Evolutionary conservation across 495 filamentous ascomycete genomes (phyloP), one percentile per base, ranked within the genome.

Genomic region (Rusavskia elegans): DNA sequence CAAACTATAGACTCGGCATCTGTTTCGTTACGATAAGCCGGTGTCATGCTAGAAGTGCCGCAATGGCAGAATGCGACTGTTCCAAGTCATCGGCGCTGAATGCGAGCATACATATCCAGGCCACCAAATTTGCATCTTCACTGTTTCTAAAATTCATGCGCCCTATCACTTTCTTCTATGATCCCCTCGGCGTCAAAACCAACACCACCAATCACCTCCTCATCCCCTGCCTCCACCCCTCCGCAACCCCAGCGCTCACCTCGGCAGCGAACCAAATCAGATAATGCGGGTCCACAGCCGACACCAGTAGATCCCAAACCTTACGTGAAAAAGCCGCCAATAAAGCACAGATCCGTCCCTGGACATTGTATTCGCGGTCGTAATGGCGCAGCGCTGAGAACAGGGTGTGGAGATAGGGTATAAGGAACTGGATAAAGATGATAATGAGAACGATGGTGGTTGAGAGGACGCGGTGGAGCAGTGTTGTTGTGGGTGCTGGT

Each of bases 311-410:
- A 42, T 17, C 39, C 39, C 39, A 42, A 1, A 42, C 39, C n/a
- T 4, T 42, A 2, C n/a, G 11, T 11, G 75, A 73, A 1, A 72
- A 66, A 45, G 68, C 67, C 11, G 82, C 57, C 1, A 73, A 64
- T 3, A 64, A 61, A 0, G 68, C 67, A 5, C 83, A 56, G 14
- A 81, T 38, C 7, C 72, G 71, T 52, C 82, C 72, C 0, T 72
- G 76, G 40, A 85, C 69, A 52, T 68, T 75, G 61, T 83, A 71
- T 30, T 76, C 69, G n/a, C 80, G 76, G 53, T 86, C 83, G 55
- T 79, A 84, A 37, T 70, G 64, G 51, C 81, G 82, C 4, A 73
- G 61, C 5, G 69, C 57, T 19, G 62, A 64, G 23, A 82, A 49
- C 6, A 82, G 59, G n/a, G 71, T 48, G 53, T 71, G 77, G 27